phyloP scores from a whole-genome alignment of 768 basidiomycete species.

The Phaffia australis region DNA sequence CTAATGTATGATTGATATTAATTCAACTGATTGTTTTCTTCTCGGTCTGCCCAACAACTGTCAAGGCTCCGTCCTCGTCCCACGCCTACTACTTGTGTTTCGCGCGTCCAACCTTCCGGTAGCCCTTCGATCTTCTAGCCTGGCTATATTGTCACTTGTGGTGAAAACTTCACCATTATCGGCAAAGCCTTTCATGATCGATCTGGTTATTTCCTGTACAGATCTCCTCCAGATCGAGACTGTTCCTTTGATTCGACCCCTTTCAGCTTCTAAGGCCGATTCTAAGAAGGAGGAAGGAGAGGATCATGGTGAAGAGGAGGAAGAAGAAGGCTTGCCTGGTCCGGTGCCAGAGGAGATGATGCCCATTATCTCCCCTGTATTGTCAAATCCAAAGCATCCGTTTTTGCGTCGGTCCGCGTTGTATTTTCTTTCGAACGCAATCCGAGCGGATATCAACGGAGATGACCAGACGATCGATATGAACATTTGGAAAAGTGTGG shows the following conservation, averaged over 20 bases:
- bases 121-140: slow-evolving; percentile 55
- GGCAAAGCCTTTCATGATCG: slow-evolving; percentile 51
- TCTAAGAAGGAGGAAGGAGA: neutral
- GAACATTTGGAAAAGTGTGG: slow-evolving; percentile 45
- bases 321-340: slow-evolving; percentile 12
- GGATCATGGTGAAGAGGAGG: slow-evolving; percentile 29
- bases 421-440: slow-evolving; percentile 62
- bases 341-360: slow-evolving; percentile 18
- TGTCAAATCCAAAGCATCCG: slow-evolving; percentile 59
- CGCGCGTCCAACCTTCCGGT: slow-evolving; percentile 56
- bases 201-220: slow-evolving; percentile 57
- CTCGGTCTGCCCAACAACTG: neutral
- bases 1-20: too few relatives aligned
- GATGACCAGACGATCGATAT: slow-evolving; percentile 22
- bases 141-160: slow-evolving; percentile 64
- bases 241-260: slow-evolving; percentile 26
- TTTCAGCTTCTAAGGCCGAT: neutral
- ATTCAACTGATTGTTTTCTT: neutral
- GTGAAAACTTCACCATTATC: slow-evolving; percentile 55
- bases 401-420: slow-evolving; percentile 73
- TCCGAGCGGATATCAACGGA: slow-evolving; percentile 51
- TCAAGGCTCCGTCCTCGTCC: slow-evolving; percentile 44
- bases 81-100: slow-evolving; percentile 56
- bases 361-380: neutral
- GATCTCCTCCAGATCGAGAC: slow-evolving; percentile 52